A percentile compares a stretch with the other conserved stretches of the same genome.
Evolutionary conservation across 2,329 filamentous ascomycete species (phyloP).

Genomic region (Beauveria caledonica): DNA sequence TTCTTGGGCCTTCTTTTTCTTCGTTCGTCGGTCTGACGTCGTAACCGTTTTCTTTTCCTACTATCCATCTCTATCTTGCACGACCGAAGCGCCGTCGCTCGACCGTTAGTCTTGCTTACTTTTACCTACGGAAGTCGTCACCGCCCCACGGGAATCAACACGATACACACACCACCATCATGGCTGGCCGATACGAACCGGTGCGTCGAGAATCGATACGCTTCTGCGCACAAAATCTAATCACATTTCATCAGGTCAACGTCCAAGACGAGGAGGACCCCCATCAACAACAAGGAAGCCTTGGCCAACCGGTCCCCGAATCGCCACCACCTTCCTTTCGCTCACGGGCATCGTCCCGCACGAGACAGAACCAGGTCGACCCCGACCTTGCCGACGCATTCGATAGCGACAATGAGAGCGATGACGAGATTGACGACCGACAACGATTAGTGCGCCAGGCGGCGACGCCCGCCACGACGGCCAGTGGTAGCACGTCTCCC

Average conservation of each 20-base stretch:
- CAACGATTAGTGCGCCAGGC: conserved; percentile 73
- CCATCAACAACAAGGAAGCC: conserved; percentile 13
- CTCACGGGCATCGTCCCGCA: conserved; percentile 62
- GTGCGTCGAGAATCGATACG: conserved; percentile 29
- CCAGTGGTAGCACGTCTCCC: conserved; percentile 11
- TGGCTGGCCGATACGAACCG: conserved; percentile 51
- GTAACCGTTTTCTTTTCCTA: background rate
- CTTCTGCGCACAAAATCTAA: background rate
- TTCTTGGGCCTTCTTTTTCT: conserved; percentile 14
- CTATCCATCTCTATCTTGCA: background rate
- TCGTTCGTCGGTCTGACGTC: background rate
- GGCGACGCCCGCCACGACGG: conserved; percentile 22
- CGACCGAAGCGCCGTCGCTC: background rate
- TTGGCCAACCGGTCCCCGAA: conserved; percentile 37
- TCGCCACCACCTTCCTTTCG: conserved; percentile 79
- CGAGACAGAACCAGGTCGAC: conserved; percentile 47
- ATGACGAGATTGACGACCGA: conserved; percentile 66
- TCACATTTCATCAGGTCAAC: conserved; percentile 40
- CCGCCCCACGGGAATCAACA: conserved; percentile 2
- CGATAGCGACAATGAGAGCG: conserved; percentile 70
- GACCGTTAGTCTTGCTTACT: background rate
- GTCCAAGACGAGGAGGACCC: conserved; percentile 48
- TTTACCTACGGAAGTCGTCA: background rate
- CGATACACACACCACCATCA: conserved; percentile 23
- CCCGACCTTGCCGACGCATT: conserved; percentile 88